Conservation (phyloP, 306 rosid species). For the Cyclanthera cordifolia region DNA sequence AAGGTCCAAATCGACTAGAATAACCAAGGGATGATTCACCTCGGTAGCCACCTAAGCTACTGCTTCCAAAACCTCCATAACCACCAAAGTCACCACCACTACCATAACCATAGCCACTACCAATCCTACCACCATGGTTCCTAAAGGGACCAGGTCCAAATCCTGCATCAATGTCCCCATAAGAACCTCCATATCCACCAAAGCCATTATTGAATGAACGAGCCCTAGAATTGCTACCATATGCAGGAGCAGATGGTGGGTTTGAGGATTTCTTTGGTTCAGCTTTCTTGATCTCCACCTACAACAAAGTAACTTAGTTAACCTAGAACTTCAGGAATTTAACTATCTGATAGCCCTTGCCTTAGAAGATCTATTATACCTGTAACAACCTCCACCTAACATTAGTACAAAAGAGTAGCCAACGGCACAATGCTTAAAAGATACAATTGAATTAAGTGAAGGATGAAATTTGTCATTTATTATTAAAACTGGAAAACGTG, state of each 20-base stretch:
- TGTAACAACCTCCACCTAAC: constrained; percentile 30
- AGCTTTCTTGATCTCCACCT: constrained; percentile 99
- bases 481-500: constrained; percentile 3
- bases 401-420: constrained; percentile 18
- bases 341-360: constrained; percentile 30
- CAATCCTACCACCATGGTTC: constrained; percentile 59
- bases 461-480: neutral
- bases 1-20: constrained; percentile 45
- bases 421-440: neutral
- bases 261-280: constrained; percentile 98
- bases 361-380: constrained; percentile 33
- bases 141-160: constrained; percentile 79
- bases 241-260: constrained; percentile 73
- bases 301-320: constrained; percentile 90
- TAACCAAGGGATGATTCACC: constrained; percentile 49
- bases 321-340: constrained; percentile 47
- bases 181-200: constrained; percentile 69
- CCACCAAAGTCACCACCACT: constrained; percentile 47
- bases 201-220: constrained; percentile 77
- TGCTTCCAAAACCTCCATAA: constrained; percentile 41
- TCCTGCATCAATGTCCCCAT: constrained; percentile 64
- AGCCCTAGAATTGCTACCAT: constrained; percentile 89
- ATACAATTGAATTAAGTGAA: constrained; percentile 1
- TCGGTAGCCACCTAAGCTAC: constrained; percentile 57
- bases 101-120: constrained; percentile 48